phyloP scores from a whole-genome alignment of 768 basidiomycete species.

The Leccinum disarticulatum region DNA sequence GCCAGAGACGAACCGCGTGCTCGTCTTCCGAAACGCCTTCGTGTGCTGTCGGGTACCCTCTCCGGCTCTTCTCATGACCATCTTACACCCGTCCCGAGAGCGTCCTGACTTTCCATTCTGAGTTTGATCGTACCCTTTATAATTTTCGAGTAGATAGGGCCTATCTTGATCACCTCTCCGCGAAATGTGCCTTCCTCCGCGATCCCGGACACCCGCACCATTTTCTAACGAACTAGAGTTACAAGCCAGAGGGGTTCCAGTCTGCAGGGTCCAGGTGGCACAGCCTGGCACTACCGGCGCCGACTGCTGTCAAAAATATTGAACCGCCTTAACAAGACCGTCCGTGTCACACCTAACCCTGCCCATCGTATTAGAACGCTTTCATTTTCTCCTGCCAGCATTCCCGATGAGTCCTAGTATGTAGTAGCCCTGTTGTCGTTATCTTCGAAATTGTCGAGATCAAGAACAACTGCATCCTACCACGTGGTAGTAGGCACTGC shows the following conservation, averaged over 20 bases:
- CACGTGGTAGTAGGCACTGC: not conserved
- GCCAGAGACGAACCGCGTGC: constrained; percentile 15
- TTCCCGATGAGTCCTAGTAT: too few species aligned
- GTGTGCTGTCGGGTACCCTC: constrained; percentile 10
- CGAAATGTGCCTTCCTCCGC: not conserved
- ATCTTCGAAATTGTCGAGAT: not conserved
- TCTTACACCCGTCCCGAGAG: constrained; percentile 14
- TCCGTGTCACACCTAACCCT: too few species aligned
- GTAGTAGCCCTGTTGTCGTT: too few species aligned
- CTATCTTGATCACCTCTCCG: not conserved
- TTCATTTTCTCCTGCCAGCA: too few species aligned
- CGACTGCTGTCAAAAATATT: too few species aligned
- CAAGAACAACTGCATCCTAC: too few species aligned
- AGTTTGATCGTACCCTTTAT: not conserved
- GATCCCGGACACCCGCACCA: constrained; percentile 2
- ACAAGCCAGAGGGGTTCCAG: not conserved
- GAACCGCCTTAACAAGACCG: too few species aligned
- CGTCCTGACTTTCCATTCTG: constrained; percentile 9
- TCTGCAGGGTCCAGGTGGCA: not conserved
- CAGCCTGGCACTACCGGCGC: not conserved
- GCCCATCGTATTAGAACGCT: too few species aligned
- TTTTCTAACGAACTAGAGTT: not conserved
- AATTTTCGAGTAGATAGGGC: constrained; percentile 1
- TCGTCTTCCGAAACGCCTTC: not conserved
- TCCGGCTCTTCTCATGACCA: constrained; percentile 3